phyloP scores from a whole-genome alignment of 2,329 filamentous ascomycete species.

The Hypoxylon sp. region DNA sequence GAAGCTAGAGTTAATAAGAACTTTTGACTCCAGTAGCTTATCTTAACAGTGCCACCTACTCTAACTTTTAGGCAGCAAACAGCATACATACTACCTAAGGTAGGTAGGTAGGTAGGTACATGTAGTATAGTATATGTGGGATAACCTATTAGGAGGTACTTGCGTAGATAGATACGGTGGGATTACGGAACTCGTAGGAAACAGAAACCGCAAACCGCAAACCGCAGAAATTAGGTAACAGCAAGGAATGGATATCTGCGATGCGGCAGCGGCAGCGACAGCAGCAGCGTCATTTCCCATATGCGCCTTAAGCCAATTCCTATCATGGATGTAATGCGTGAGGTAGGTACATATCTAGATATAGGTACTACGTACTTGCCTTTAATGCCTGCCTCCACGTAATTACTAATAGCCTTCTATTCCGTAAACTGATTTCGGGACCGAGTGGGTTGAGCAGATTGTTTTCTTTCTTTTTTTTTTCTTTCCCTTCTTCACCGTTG shows the following conservation, averaged over 20 bases:
- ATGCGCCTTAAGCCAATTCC: neutral
- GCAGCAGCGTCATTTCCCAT: neutral
- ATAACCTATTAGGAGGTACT: neutral
- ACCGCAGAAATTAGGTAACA: conserved; percentile 1
- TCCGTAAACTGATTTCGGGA: conserved; percentile 17
- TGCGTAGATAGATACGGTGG: neutral
- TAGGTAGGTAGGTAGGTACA: too few relatives aligned
- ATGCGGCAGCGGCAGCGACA: neutral
- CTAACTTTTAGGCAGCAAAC: conserved; percentile 12
- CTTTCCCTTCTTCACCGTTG: conserved; percentile 20
- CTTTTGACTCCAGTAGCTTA: conserved; percentile 43
- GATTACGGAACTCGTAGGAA: neutral
- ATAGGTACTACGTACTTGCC: too few relatives aligned
- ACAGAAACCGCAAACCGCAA: neutral
- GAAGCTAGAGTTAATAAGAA: conserved; percentile 26
- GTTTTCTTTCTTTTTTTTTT: conserved; percentile 17
- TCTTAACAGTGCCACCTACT: conserved; percentile 29
- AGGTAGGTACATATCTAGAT: too few relatives aligned
- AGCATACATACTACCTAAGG: too few relatives aligned
- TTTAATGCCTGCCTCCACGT: neutral
- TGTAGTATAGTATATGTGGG: neutral
- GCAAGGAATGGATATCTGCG: neutral
- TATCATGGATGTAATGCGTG: neutral
- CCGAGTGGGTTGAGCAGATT: conserved; percentile 23
- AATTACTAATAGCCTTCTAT: neutral